Evolutionary conservation across 2,329 filamentous ascomycete genomes (phyloP).

Genomic region (Pseudocercospora fijiensis): DNA sequence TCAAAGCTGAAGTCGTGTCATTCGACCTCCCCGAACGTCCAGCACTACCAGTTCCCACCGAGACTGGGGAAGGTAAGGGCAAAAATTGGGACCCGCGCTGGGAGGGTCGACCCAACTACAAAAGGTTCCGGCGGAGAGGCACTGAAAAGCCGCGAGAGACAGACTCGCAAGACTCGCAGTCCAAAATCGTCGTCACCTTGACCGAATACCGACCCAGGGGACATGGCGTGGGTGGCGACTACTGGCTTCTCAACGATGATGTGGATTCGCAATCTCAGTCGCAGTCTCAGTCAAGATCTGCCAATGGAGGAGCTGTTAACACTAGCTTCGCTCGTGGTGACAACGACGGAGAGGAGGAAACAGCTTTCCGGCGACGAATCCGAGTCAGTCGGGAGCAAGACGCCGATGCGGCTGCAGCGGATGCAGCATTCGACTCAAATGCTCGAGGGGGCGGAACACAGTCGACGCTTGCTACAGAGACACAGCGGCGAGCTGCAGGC

Average conservation of each 20-base stretch:
- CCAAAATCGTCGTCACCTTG: constrained; percentile 45
- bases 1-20: constrained; percentile 57
- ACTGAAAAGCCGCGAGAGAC: constrained; percentile 42
- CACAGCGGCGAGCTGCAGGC: constrained; percentile 29
- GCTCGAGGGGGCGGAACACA: constrained; percentile 21
- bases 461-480: constrained; percentile 26
- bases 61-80: constrained; percentile 2
- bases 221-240: constrained; percentile 72
- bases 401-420: constrained; percentile 23
- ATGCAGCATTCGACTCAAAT: constrained; percentile 18
- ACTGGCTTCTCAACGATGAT: constrained; percentile 63
- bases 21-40: constrained; percentile 60
- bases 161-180: background rate
- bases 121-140: constrained; percentile 66
- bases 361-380: constrained; percentile 35
- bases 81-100: constrained; percentile 49
- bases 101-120: constrained; percentile 97
- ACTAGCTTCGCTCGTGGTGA: constrained; percentile 2
- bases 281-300: constrained; percentile 17
- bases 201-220: constrained; percentile 70
- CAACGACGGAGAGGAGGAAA: constrained; percentile 17
- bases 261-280: constrained; percentile 26
- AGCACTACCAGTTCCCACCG: constrained; percentile 6
- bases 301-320: background rate
- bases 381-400: constrained; percentile 33